phyloP scores from a whole-genome alignment of 2,329 filamentous ascomycete species.

The Penicillium sp. region DNA sequence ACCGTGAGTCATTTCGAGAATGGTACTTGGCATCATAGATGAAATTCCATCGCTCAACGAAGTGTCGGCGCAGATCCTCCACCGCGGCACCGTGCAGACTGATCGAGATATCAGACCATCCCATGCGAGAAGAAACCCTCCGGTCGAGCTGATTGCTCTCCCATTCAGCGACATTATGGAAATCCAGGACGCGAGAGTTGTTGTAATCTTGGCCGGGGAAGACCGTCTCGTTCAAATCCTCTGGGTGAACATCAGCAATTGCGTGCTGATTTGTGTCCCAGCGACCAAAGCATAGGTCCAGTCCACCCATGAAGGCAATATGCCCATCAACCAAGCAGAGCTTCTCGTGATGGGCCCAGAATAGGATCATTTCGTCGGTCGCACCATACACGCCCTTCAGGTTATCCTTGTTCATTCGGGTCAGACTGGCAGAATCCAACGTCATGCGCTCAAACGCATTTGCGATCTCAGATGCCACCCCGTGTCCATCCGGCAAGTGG shows the following conservation, averaged over 20 bases:
- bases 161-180: constrained; percentile 73
- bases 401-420: constrained; percentile 69
- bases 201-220: constrained; percentile 94
- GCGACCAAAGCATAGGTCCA: constrained; percentile 84
- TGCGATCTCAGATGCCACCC: constrained; percentile 59
- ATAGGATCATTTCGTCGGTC: constrained; percentile 76
- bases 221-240: constrained; percentile 70
- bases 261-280: constrained; percentile 88
- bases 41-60: constrained; percentile 87
- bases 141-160: constrained; percentile 85
- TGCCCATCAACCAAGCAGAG: constrained; percentile 77
- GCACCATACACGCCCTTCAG: constrained; percentile 80
- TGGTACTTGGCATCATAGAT: constrained; percentile 82
- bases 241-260: constrained; percentile 79
- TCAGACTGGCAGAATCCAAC: constrained; percentile 54
- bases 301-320: constrained; percentile 84
- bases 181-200: constrained; percentile 81
- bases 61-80: constrained; percentile 72
- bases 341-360: constrained; percentile 95
- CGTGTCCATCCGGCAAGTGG: constrained; percentile 72
- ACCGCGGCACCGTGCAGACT: constrained; percentile 74
- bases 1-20: constrained; percentile 54
- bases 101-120: constrained; percentile 85
- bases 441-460: constrained; percentile 57
- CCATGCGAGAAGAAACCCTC: constrained; percentile 78